These are phyloP conservation scores for Geotrichum siamense DNA, from an alignment of 1,139 yeast genomes.

Conservation along the genomic window DNA sequence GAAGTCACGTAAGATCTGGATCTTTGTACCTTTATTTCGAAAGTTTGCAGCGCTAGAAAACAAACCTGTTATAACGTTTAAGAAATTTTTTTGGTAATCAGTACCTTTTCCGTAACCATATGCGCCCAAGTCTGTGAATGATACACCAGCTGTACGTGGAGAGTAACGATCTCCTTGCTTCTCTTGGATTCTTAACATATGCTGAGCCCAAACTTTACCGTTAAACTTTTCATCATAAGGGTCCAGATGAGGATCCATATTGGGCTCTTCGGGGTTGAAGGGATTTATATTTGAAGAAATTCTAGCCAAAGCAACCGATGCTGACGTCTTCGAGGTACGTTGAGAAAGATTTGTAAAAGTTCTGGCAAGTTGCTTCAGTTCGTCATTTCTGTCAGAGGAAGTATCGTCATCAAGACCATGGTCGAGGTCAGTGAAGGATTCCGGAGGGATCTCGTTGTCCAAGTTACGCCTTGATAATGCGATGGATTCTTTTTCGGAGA, in stretches of 20 bases:
- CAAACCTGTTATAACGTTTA: constrained; percentile 40
- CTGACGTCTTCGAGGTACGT: not conserved
- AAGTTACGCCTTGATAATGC: no score
- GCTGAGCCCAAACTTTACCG: constrained; percentile 66
- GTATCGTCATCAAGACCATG: not conserved
- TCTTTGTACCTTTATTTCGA: constrained; percentile 31
- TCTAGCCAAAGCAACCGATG: constrained; percentile 4
- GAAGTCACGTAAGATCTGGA: constrained; percentile 58
- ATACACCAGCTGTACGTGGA: constrained; percentile 52
- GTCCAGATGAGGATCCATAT: constrained; percentile 35
- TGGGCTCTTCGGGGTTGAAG: constrained; percentile 5
- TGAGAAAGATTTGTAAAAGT: constrained; percentile 10
- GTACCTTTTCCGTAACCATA: constrained; percentile 71
- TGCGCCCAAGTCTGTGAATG: constrained; percentile 62
- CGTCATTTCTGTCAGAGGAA: constrained; percentile 1
- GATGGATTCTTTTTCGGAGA: no score
- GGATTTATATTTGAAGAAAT: constrained; percentile 16
- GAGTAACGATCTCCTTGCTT: constrained; percentile 55
- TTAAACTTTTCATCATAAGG: constrained; percentile 52
- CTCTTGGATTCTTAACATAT: constrained; percentile 49
- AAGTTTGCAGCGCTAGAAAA: constrained; percentile 22
- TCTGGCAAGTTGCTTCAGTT: constrained; percentile 9
- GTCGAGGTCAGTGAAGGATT: not conserved
- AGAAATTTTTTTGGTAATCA: constrained; percentile 69
- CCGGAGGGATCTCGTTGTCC: constrained; percentile 1